Conservation (phyloP, 2,329 filamentous ascomycete genomes). For the Paraphaeosphaeria sporulosa region DNA sequence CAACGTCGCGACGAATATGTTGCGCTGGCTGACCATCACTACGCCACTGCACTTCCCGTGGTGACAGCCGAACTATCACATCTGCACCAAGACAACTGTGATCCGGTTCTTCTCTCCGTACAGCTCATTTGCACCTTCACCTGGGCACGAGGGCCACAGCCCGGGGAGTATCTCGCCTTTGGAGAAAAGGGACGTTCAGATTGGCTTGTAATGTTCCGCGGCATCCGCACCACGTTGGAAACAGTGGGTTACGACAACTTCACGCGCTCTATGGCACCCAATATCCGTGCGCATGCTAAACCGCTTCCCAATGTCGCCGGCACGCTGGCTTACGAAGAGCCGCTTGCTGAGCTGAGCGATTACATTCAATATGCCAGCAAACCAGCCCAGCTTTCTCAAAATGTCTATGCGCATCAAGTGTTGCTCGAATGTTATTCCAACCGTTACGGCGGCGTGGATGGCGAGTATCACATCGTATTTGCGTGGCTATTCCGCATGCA, state of each 20-base stretch:
- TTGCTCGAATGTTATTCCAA: slow-evolving; percentile 31
- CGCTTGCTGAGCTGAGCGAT: slow-evolving; percentile 26
- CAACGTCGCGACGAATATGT: slow-evolving; percentile 25
- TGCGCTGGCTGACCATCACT: slow-evolving; percentile 30
- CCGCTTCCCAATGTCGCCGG: slow-evolving; percentile 20
- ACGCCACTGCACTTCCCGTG: slow-evolving; percentile 28
- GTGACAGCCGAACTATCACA: slow-evolving; percentile 32
- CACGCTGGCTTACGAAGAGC: slow-evolving; percentile 27
- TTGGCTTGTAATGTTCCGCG: slow-evolving; percentile 43
- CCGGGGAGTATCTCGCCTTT: slow-evolving; percentile 41
- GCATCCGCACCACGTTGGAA: slow-evolving; percentile 32
- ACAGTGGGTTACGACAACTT: slow-evolving; percentile 18
- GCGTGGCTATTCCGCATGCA: slow-evolving; percentile 36
- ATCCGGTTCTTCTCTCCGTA: slow-evolving; percentile 33
- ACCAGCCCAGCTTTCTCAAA: slow-evolving; percentile 9
- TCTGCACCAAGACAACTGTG: slow-evolving; percentile 29
- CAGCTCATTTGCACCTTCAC: slow-evolving; percentile 36
- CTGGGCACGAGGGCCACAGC: slow-evolving; percentile 34
- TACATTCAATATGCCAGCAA: slow-evolving; percentile 18
- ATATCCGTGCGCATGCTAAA: slow-evolving; percentile 15
- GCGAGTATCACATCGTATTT: slow-evolving; percentile 37
- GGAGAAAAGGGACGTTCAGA: slow-evolving; percentile 33
- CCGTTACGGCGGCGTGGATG: slow-evolving; percentile 31
- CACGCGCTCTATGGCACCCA: slow-evolving; percentile 18
- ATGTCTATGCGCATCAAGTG: slow-evolving; percentile 23